Base-by-base conservation (phyloP, 2,329 filamentous ascomycete species). In the Neonectria ditissima region DNA sequence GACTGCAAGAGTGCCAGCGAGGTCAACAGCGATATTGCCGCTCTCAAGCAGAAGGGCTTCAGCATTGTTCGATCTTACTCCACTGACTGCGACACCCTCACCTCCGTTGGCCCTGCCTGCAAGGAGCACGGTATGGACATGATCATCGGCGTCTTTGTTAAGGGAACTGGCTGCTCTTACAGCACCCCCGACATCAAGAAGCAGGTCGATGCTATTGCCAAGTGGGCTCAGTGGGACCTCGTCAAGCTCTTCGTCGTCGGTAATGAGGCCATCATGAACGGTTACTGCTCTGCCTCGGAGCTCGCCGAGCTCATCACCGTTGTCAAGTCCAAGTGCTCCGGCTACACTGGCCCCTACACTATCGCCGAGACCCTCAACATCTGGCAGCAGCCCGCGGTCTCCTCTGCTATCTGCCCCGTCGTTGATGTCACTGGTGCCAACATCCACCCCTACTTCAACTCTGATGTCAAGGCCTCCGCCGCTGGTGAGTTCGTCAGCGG, bases 361-460 rank as follows among this genome's bases (percentile, higher is more conserved):
- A 97, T 93, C 73, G 91, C 94, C 67, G 95, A 98, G 84, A 90
- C 94, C 59, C 87, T 97, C 73, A 87, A 90, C 80, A 85, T 91
- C 77, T 94, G 93, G 88, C 82, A 93, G 81, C 82, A 89, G 77
- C 70, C 82, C 55, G 84, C 90, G 68, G 86, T 86, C 63, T 68
- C 84, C 59, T 73, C 77, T 32, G 80, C 80, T 52, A 86, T 97
- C 66, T 97, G 95, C 86, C 73, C 75, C 37, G 86, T 85, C 73
- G 85, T 97, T 63, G 94, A 97, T 76, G 83, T 97, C 65, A 86
- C 93, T 39, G 92, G 91, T 80, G 89, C 89, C 80, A 97, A 97
- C 86, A 89, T 97, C 75, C 94, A 98, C 84, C 90, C 94, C 71
- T 97, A 92, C 91, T 98, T 97, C 91, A 97, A 97, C 85, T 77